phyloP scores from a whole-genome alignment of 768 basidiomycete genomes.

The Cystobasidium ongulense region DNA sequence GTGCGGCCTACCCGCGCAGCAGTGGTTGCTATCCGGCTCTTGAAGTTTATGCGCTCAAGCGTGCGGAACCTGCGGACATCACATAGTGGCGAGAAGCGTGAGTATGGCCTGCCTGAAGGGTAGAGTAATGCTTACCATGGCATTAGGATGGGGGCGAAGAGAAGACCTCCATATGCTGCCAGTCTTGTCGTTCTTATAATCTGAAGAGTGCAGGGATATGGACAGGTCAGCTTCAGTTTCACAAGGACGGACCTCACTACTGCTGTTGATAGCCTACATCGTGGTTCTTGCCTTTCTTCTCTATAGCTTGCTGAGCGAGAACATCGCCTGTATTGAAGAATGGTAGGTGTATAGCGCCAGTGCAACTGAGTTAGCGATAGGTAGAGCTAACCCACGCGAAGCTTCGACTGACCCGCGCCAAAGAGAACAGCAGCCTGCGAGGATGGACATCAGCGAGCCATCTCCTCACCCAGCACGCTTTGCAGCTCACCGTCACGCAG shows the following conservation, averaged over 20 bases:
- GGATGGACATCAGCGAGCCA: not conserved
- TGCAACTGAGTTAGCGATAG: constrained; percentile 39
- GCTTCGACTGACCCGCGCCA: constrained; percentile 34
- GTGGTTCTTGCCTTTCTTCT: constrained; percentile 61
- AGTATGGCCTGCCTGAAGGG: too few relatives aligned
- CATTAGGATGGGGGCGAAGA: constrained; percentile 75
- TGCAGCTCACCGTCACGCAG: not conserved
- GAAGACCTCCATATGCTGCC: constrained; percentile 63
- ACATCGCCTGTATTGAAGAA: constrained; percentile 49
- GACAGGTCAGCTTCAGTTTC: not conserved
- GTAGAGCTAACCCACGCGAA: not conserved
- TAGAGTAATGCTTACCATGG: constrained; percentile 60
- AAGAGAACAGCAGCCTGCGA: constrained; percentile 37
- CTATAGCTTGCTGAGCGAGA: constrained; percentile 77
- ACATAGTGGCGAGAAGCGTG: not conserved
- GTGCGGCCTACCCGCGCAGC: not conserved
- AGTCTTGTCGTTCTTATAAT: constrained; percentile 58
- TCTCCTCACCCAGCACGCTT: not conserved
- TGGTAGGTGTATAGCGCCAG: not conserved
- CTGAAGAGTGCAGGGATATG: constrained; percentile 43
- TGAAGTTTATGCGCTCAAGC: constrained; percentile 15
- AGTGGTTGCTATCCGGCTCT: constrained; percentile 15
- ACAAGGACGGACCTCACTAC: not conserved
- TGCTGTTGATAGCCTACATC: constrained; percentile 51
- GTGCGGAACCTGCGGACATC: constrained; percentile 56